Evolutionary conservation across 2,329 filamentous ascomycete species (phyloP).

Genomic region (Verticillium longisporum): DNA sequence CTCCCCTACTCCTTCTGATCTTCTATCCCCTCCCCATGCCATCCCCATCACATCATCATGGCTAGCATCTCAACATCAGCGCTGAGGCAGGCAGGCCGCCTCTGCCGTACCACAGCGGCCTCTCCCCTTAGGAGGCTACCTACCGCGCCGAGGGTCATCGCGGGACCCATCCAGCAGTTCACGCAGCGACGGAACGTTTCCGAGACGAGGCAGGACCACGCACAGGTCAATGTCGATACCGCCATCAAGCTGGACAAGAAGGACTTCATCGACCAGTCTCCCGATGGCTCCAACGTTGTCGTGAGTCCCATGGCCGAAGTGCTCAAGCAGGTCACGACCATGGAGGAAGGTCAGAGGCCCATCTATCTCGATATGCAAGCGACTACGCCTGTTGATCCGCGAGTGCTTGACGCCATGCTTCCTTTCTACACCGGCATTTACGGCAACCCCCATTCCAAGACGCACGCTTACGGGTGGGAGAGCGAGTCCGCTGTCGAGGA

Average conservation of each 20-base stretch:
- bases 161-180: slow-evolving; percentile 17
- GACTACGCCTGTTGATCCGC: slow-evolving; percentile 88
- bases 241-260: slow-evolving; percentile 83
- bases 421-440: slow-evolving; percentile 90
- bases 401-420: slow-evolving; percentile 94
- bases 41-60: slow-evolving; percentile 36
- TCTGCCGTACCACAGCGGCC: slow-evolving; percentile 36
- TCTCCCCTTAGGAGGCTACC: slow-evolving; percentile 24
- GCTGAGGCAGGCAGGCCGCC: slow-evolving; percentile 67
- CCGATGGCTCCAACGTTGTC: slow-evolving; percentile 54
- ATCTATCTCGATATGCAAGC: slow-evolving; percentile 99
- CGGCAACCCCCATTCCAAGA: slow-evolving; percentile 94
- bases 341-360: slow-evolving; percentile 87
- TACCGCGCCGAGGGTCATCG: slow-evolving; percentile 23
- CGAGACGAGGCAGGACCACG: slow-evolving; percentile 70
- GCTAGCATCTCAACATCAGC: slow-evolving; percentile 59
- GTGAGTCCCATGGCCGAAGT: slow-evolving; percentile 83
- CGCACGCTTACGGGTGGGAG: slow-evolving; percentile 98
- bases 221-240: slow-evolving; percentile 75
- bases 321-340: slow-evolving; percentile 82
- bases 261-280: slow-evolving; percentile 55
- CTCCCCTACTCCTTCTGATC: slow-evolving; percentile 11
- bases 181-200: slow-evolving; percentile 66
- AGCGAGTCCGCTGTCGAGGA: slow-evolving; percentile 90
- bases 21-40: slow-evolving; percentile 11